Conservation (phyloP, 2,329 filamentous ascomycete species). For the Colletotrichum endophyticum region DNA sequence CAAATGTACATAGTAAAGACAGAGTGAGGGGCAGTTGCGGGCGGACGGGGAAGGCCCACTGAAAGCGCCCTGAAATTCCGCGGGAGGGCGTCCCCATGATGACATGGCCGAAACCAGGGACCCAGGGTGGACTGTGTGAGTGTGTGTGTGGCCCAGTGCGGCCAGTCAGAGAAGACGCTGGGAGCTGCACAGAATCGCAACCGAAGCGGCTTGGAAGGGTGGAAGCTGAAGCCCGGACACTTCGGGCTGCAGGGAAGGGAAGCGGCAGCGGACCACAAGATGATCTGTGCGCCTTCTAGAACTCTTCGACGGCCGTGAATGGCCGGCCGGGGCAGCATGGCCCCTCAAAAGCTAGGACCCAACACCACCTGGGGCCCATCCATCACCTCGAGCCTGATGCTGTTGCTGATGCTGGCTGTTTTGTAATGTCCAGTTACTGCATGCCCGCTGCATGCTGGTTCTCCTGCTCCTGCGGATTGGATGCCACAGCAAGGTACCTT, state of each 20-base stretch:
- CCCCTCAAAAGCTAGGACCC: conserved; percentile 20
- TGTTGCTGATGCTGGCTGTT: neutral
- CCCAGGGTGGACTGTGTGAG: neutral
- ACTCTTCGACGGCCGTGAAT: conserved; percentile 24
- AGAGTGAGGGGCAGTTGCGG: conserved; percentile 19
- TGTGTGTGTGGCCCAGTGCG: neutral
- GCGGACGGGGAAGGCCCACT: conserved; percentile 17
- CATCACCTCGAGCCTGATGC: neutral
- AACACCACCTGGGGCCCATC: neutral
- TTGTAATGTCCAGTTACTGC: neutral
- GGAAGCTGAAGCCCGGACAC: conserved; percentile 24
- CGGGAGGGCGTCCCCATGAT: conserved; percentile 16
- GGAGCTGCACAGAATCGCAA: conserved; percentile 23
- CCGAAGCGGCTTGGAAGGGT: conserved; percentile 23
- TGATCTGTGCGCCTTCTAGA: conserved; percentile 26
- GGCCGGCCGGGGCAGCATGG: conserved; percentile 14
- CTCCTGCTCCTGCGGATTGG: neutral
- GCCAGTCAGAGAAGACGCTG: conserved; percentile 10
- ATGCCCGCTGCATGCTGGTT: neutral
- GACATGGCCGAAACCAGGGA: conserved; percentile 22
- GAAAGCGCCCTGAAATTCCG: conserved; percentile 22
- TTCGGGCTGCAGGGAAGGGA: conserved; percentile 18
- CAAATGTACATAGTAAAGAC: neutral
- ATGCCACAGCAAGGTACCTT: neutral
- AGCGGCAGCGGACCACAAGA: neutral